Percentiles rank a stretch among this genome's conserved stretches.
phyloP scores from a whole-genome alignment of 306 rosid genomes.

The Datisca glomerata region DNA sequence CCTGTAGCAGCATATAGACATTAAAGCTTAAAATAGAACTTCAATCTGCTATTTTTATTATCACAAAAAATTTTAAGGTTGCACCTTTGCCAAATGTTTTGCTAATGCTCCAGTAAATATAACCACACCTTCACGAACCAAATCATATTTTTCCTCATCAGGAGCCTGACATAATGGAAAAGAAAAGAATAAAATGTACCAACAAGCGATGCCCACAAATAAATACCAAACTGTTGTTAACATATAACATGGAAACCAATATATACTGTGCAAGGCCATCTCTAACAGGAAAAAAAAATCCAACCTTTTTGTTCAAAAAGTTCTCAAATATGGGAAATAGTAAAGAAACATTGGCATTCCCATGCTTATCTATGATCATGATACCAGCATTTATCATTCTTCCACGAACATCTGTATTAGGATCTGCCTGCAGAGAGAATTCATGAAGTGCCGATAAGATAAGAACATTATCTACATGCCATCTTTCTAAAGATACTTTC shows the following conservation, averaged over 20 bases:
- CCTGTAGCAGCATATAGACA: conserved; percentile 36
- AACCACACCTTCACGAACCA: conserved; percentile 98
- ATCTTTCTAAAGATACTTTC: not conserved
- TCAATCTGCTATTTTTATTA: too few species aligned
- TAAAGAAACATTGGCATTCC: conserved; percentile 70
- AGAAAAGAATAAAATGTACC: too few species aligned
- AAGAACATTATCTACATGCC: not conserved
- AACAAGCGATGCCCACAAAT: too few species aligned
- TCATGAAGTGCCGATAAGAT: conserved; percentile 3
- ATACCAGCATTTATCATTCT: conserved; percentile 98
- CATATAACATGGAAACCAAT: too few species aligned
- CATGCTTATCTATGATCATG: conserved; percentile 89
- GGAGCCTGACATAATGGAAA: conserved; percentile 42
- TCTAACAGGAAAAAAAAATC: conserved; percentile 9
- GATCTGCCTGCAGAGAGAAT: conserved; percentile 77
- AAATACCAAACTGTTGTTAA: too few species aligned
- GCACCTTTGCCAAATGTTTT: conserved; percentile 86
- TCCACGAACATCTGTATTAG: conserved; percentile 83
- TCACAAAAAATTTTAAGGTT: conserved; percentile 2
- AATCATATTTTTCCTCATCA: conserved; percentile 87
- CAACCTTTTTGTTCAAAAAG: conserved; percentile 80
- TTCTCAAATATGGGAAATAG: conserved; percentile 94
- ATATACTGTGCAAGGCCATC: conserved; percentile 5
- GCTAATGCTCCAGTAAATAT: conserved; percentile 96
- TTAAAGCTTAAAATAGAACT: not conserved